Conservation (phyloP, 23 red algal species). For the Chondrus crispus region DNA sequence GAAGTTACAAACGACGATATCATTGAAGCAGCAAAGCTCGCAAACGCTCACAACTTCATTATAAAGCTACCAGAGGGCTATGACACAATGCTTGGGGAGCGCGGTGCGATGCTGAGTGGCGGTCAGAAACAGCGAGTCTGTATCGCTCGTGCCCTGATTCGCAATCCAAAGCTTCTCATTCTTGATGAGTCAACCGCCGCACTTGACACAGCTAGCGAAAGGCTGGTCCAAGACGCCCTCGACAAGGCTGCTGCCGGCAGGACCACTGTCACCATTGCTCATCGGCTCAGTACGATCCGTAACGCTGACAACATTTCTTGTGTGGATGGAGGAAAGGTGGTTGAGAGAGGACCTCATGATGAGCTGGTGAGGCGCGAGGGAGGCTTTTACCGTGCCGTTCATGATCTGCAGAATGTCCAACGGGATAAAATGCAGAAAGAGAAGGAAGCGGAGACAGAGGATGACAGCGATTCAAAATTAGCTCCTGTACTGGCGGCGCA, state of each 20-base stretch:
- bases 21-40: slow-evolving; percentile 67
- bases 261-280: slow-evolving; percentile 87
- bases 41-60: slow-evolving; percentile 92
- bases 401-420: slow-evolving; percentile 55
- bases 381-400: slow-evolving; percentile 66
- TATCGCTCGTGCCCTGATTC: slow-evolving; percentile 88
- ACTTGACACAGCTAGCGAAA: slow-evolving; percentile 78
- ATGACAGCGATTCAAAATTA: background rate
- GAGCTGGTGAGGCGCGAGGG: slow-evolving; percentile 42
- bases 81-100: slow-evolving; percentile 89
- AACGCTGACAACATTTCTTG: slow-evolving; percentile 77
- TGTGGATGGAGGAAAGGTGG: slow-evolving; percentile 56
- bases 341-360: slow-evolving; percentile 79
- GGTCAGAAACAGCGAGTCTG: slow-evolving; percentile 97
- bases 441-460: background rate
- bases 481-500: background rate
- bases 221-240: slow-evolving; percentile 84
- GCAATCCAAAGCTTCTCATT: slow-evolving; percentile 74
- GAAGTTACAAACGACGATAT: slow-evolving; percentile 73
- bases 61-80: slow-evolving; percentile 78
- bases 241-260: slow-evolving; percentile 64
- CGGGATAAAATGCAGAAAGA: slow-evolving; percentile 25
- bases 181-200: slow-evolving; percentile 89
- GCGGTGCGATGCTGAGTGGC: slow-evolving; percentile 81
- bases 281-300: slow-evolving; percentile 82